Conservation (phyloP, 2,329 filamentous ascomycete genomes). For the Calonectria pseudoturangicola region DNA sequence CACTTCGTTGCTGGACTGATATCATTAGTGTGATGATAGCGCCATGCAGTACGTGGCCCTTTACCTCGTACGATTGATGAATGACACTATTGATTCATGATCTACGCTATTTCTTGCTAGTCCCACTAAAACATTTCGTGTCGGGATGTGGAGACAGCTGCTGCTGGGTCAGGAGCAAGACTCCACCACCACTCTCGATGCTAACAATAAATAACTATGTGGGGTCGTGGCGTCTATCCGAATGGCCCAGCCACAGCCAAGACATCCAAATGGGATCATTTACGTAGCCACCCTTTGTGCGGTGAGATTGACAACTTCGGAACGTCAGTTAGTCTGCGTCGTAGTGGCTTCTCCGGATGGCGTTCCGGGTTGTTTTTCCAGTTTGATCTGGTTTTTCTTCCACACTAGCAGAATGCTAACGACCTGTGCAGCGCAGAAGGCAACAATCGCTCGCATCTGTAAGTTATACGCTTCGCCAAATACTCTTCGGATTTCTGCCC, state of each 20-base stretch:
- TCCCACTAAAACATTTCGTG: not conserved
- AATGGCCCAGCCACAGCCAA: not conserved
- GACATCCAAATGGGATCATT: not conserved
- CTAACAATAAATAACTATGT: not conserved
- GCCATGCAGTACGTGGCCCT: not conserved
- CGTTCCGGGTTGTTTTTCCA: not conserved
- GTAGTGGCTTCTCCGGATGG: not conserved
- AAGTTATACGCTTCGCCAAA: conserved; percentile 12
- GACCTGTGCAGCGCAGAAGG: conserved; percentile 11
- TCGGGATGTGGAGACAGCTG: not conserved
- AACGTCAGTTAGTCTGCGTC: not conserved
- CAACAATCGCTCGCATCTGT: conserved; percentile 9
- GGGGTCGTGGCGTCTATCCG: not conserved
- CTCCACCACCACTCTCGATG: not conserved
- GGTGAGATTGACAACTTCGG: not conserved
- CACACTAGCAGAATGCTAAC: conserved; percentile 4
- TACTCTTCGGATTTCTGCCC: not conserved
- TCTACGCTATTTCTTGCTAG: not conserved
- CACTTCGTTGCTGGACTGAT: not conserved
- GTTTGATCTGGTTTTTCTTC: conserved; percentile 10
- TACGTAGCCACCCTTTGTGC: not conserved
- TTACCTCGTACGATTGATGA: conserved; percentile 1
- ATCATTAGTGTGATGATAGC: not conserved
- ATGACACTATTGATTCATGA: not conserved
- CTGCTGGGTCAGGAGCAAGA: not conserved